Percentiles rank a stretch among this genome's conserved stretches.
Conservation (phyloP, 257 asterid genomes). For the Solanum etuberosum region DNA sequence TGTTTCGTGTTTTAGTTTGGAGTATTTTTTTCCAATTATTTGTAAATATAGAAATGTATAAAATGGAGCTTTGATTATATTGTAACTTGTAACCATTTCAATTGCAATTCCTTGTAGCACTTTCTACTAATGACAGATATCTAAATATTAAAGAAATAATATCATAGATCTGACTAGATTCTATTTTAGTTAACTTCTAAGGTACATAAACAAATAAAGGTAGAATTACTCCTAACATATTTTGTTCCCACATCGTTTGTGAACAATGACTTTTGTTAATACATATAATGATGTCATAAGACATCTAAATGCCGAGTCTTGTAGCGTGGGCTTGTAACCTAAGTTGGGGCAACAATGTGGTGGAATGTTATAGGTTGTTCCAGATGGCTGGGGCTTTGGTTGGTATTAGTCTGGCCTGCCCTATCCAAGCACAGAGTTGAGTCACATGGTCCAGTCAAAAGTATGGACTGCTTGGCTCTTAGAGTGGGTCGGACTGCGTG, state of each 20-base stretch:
- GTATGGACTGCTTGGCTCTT: neutral
- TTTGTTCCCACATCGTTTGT: neutral
- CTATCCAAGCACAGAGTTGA: neutral
- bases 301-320: neutral
- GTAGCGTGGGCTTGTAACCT: neutral
- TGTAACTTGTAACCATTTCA: neutral
- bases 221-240: no score
- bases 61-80: neutral
- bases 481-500: neutral
- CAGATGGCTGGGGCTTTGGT: neutral
- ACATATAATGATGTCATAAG: neutral
- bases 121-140: neutral
- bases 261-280: neutral
- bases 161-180: neutral
- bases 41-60: neutral
- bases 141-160: neutral
- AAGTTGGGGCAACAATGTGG: neutral
- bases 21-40: no score
- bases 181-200: no score
- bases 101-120: neutral
- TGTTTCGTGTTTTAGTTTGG: no score
- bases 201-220: no score
- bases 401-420: neutral
- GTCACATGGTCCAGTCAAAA: neutral
- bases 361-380: neutral